Percentiles rank a stretch among this genome's conserved stretches.
phyloP scores from a whole-genome alignment of 2,329 filamentous ascomycete species.

The Ophiostoma tasmaniense region DNA sequence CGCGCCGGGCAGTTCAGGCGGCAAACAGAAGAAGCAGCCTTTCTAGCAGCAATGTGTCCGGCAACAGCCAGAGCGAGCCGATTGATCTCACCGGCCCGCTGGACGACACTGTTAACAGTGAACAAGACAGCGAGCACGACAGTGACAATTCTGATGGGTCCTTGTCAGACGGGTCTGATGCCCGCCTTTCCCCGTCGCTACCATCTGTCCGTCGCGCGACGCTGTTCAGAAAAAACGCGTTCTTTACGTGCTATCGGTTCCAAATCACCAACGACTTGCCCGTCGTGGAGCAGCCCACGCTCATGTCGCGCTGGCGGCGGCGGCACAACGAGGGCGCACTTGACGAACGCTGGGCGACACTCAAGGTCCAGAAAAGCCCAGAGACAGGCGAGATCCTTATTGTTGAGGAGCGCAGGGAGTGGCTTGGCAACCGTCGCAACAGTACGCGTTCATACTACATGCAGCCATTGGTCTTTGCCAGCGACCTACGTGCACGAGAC shows the following conservation, averaged over 20 bases:
- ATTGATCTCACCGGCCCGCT: not conserved
- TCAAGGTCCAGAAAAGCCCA: slow-evolving; percentile 55
- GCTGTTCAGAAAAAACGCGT: slow-evolving; percentile 35
- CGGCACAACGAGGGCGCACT: slow-evolving; percentile 62
- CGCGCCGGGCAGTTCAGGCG: no score
- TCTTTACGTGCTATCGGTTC: slow-evolving; percentile 60
- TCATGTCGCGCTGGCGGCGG: slow-evolving; percentile 51
- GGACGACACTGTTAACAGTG: not conserved
- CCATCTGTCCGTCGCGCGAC: no score
- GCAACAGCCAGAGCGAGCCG: not conserved
- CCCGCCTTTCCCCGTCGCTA: no score
- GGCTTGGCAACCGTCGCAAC: slow-evolving; percentile 42
- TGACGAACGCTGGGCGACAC: slow-evolving; percentile 64
- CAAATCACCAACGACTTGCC: slow-evolving; percentile 37
- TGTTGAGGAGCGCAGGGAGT: slow-evolving; percentile 62
- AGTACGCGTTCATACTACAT: slow-evolving; percentile 60
- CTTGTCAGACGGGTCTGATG: no score
- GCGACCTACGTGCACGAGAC: not conserved
- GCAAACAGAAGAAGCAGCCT: not conserved
- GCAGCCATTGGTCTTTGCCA: slow-evolving; percentile 37
- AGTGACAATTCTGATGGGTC: not conserved
- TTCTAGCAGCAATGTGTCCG: not conserved
- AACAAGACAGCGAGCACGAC: not conserved
- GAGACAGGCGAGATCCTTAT: slow-evolving; percentile 49
- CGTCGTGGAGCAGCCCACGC: slow-evolving; percentile 35